Percentiles rank a stretch among this genome's conserved stretches.
Conservation (phyloP, 1,284 basidiomycete genomes). For the Pholiota adiposa region DNA sequence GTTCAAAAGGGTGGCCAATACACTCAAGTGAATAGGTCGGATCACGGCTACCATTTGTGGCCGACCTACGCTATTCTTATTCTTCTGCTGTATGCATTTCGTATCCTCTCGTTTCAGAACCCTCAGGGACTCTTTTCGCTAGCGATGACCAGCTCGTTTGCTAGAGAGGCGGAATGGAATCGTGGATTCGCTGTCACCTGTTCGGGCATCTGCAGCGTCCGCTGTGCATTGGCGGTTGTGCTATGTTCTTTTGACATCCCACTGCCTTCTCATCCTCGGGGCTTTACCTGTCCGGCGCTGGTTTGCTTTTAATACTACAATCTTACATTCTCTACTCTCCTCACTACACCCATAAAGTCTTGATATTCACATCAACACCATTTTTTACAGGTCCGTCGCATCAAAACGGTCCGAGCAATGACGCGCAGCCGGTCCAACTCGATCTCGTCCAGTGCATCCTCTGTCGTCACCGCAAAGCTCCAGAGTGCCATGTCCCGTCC, state of each 20-base stretch:
- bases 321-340: neutral
- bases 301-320: neutral
- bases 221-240: neutral
- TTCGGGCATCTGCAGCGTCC: neutral
- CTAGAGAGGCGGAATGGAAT: neutral
- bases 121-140: neutral
- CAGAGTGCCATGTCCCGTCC: constrained; percentile 33
- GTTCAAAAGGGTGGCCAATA: neutral
- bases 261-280: neutral
- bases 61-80: neutral
- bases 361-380: neutral
- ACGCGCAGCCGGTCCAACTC: constrained; percentile 41
- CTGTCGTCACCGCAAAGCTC: constrained; percentile 22
- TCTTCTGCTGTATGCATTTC: neutral
- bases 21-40: neutral
- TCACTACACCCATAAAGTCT: neutral
- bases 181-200: neutral
- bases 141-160: neutral
- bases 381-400: constrained; percentile 48
- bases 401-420: constrained; percentile 48
- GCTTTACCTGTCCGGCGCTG: too few species aligned
- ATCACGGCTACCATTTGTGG: neutral
- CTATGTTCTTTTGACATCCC: neutral
- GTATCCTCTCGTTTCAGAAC: neutral
- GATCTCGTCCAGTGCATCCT: constrained; percentile 29